Evolutionary conservation across 1,284 basidiomycete species (phyloP).

Genomic region (Microbotryum silenes-acaulis): DNA sequence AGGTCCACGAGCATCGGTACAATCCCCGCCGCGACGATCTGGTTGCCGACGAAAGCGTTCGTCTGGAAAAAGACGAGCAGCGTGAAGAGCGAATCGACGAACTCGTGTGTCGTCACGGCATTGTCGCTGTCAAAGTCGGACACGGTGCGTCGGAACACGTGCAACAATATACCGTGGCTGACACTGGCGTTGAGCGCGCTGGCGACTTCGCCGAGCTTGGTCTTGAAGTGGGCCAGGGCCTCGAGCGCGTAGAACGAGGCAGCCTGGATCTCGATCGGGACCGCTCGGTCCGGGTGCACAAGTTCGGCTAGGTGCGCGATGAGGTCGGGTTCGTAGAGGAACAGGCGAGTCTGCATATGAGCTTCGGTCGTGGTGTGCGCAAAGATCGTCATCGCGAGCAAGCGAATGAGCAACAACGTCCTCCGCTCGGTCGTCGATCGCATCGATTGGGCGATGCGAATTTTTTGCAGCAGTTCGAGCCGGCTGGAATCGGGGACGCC

Average conservation of each 20-base stretch:
- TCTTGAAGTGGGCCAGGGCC: constrained; percentile 75
- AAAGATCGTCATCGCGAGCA: constrained; percentile 81
- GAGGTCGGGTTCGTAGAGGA: constrained; percentile 89
- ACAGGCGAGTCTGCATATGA: constrained; percentile 69
- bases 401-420: constrained; percentile 70
- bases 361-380: constrained; percentile 57
- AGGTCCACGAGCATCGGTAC: constrained; percentile 82
- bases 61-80: constrained; percentile 83
- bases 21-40: constrained; percentile 95
- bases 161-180: constrained; percentile 90
- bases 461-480: constrained; percentile 80
- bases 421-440: constrained; percentile 51
- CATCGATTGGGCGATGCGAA: constrained; percentile 64
- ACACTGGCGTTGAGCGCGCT: constrained; percentile 89
- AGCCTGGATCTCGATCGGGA: constrained; percentile 64
- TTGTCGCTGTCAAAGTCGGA: constrained; percentile 49
- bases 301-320: constrained; percentile 82
- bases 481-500: constrained; percentile 73
- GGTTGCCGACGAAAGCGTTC: constrained; percentile 73
- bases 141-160: constrained; percentile 70
- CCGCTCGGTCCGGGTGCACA: constrained; percentile 62
- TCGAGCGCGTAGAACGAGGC: constrained; percentile 83
- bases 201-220: constrained; percentile 75
- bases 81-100: constrained; percentile 75
- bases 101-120: constrained; percentile 57